Conservation (phyloP, 2,329 filamentous ascomycete species). For the Epicoccum nigrum region DNA sequence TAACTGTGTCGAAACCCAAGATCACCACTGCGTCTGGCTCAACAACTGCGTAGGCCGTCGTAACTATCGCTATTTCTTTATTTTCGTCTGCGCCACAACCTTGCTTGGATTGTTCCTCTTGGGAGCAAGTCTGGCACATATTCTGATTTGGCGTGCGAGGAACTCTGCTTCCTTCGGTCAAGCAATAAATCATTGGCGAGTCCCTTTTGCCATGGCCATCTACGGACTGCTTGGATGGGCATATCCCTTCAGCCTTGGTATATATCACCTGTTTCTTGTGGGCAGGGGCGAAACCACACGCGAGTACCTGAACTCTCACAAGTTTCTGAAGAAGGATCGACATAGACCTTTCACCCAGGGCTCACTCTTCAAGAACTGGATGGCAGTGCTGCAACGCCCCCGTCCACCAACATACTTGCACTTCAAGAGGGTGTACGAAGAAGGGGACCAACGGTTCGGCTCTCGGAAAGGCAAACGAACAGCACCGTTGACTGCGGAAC, state of each 20-base stretch:
- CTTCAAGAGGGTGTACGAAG: constrained; percentile 78
- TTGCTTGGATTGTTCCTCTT: constrained; percentile 78
- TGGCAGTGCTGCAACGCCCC: constrained; percentile 80
- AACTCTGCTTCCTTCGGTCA: constrained; percentile 70
- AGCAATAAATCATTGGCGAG: constrained; percentile 73
- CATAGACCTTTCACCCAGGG: constrained; percentile 89
- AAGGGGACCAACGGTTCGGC: constrained; percentile 86
- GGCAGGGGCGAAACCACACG: constrained; percentile 91
- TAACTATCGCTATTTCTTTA: constrained; percentile 98
- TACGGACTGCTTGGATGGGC: constrained; percentile 76
- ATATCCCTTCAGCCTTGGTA: constrained; percentile 83
- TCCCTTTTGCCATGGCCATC: constrained; percentile 87
- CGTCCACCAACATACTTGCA: constrained; percentile 85
- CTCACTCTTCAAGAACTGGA: constrained; percentile 76
- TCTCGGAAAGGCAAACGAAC: constrained; percentile 60
- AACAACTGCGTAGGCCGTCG: constrained; percentile 97
- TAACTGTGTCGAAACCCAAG: constrained; percentile 95
- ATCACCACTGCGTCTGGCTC: constrained; percentile 98
- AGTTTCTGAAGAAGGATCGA: constrained; percentile 89
- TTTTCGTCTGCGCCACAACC: constrained; percentile 82
- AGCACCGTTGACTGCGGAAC: constrained; percentile 56
- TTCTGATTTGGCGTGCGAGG: constrained; percentile 72
- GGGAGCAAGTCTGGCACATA: constrained; percentile 78
- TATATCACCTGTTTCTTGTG: constrained; percentile 91
- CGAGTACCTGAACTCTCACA: constrained; percentile 95